A percentile compares a stretch with the other conserved stretches of the same genome.
Evolutionary conservation across 1,284 basidiomycete genomes (phyloP).

Genomic region (Phellinidium pouzarii): DNA sequence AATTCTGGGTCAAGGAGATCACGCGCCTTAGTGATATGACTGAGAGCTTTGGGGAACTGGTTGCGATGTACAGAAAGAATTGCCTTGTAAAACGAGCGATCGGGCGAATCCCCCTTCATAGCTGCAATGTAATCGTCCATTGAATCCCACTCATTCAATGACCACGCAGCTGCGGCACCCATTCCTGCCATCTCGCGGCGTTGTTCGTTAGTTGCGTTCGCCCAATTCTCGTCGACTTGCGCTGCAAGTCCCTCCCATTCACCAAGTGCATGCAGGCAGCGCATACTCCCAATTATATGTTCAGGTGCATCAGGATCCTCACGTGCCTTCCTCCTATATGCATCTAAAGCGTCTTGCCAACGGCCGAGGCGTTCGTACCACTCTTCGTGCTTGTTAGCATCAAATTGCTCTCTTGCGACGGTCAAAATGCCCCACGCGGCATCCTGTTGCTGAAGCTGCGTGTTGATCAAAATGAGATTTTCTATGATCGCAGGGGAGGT

Average conservation of each 20-base stretch:
- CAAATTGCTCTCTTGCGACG: conserved; percentile 80
- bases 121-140: conserved; percentile 98
- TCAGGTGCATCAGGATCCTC: conserved; percentile 67
- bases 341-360: conserved; percentile 91
- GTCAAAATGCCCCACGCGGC: conserved; percentile 93
- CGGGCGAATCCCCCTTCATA: conserved; percentile 92
- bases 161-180: conserved; percentile 97
- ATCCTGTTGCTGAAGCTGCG: conserved; percentile 93
- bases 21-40: conserved; percentile 91
- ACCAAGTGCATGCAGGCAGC: conserved; percentile 93
- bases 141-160: conserved; percentile 92
- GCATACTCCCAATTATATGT: conserved; percentile 84
- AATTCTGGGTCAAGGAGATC: conserved; percentile 92
- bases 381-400: conserved; percentile 85
- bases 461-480: conserved; percentile 95
- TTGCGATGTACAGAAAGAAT: conserved; percentile 95
- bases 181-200: conserved; percentile 91
- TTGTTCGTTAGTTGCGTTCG: conserved; percentile 77
- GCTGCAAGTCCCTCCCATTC: conserved; percentile 94
- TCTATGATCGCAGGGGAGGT: conserved; percentile 84
- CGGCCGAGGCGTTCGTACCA: conserved; percentile 97
- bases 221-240: conserved; percentile 89
- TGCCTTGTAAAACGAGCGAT: conserved; percentile 93
- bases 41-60: conserved; percentile 87
- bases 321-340: conserved; percentile 78